These are phyloP conservation scores for Phylloporus sp. DNA, from an alignment of 1,284 basidiomycete species.

Conservation along the genomic window DNA sequence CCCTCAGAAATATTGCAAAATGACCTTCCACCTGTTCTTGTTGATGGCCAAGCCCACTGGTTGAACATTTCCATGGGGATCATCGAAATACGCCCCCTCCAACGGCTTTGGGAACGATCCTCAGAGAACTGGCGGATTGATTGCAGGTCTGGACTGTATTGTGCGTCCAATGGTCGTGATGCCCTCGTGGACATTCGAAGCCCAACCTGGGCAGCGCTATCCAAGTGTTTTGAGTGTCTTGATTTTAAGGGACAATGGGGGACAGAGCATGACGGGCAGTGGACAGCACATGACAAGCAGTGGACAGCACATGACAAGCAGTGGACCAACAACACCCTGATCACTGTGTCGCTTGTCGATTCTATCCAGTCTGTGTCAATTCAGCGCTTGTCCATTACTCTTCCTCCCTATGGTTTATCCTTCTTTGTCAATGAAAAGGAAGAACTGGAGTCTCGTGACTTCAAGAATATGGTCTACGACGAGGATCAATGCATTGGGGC, in stretches of 20 bases:
- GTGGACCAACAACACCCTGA: too few species aligned
- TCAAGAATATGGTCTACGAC: slow-evolving; percentile 21
- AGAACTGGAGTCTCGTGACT: background rate
- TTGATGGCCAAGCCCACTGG: slow-evolving; percentile 44
- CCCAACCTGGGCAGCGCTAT: slow-evolving; percentile 9
- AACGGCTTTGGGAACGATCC: slow-evolving; percentile 26
- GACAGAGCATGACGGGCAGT: too few species aligned
- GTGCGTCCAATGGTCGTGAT: background rate
- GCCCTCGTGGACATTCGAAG: slow-evolving; percentile 12
- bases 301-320: too few species aligned
- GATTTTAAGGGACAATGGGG: background rate
- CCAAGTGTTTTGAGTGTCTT: background rate
- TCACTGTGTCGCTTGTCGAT: too few species aligned
- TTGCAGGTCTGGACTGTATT: slow-evolving; percentile 1
- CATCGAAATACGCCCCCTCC: slow-evolving; percentile 43
- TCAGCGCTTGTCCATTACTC: slow-evolving; percentile 19
- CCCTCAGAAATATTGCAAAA: slow-evolving; percentile 35
- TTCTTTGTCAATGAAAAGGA: background rate
- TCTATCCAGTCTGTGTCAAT: too few species aligned
- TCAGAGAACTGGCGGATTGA: slow-evolving; percentile 19
- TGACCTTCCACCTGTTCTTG: slow-evolving; percentile 44
- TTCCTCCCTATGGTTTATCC: background rate
- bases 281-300: too few species aligned
- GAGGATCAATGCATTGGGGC: slow-evolving; percentile 23
- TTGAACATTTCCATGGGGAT: slow-evolving; percentile 30